Percentiles rank a stretch among this genome's conserved stretches.
Evolutionary conservation across 495 filamentous ascomycete species (phyloP).

Genomic region (Xylaria venustula): DNA sequence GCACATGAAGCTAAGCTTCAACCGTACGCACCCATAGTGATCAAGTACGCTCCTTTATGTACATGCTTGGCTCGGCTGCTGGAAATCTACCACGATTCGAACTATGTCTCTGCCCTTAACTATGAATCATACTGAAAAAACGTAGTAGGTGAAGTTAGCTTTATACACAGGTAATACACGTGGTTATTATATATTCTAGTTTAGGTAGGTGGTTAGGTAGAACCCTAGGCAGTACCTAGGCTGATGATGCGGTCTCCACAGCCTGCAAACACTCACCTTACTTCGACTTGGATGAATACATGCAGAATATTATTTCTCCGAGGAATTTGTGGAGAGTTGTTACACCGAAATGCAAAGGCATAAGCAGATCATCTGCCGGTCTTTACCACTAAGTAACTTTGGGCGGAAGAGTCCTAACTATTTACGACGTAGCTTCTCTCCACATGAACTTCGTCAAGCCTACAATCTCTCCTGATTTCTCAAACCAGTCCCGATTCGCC

Average conservation of each 20-base stretch:
- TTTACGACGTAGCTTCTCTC: background rate
- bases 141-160: background rate
- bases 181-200: background rate
- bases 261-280: no score
- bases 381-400: background rate
- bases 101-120: background rate
- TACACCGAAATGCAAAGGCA: background rate
- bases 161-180: background rate
- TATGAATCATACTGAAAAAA: background rate
- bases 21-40: background rate
- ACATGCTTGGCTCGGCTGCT: no score
- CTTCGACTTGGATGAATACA: background rate
- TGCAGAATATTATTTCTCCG: background rate
- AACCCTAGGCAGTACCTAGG: no score
- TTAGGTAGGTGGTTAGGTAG: background rate
- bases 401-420: background rate
- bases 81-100: background rate
- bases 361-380: slow-evolving; percentile 5
- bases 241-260: background rate
- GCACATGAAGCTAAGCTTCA: background rate
- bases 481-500: background rate
- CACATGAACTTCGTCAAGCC: background rate
- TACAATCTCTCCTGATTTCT: background rate
- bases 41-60: no score
- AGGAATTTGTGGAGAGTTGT: background rate